These are phyloP conservation scores for Tothia fuscella DNA, from an alignment of 2,329 filamentous ascomycete species.

Conservation along the genomic window DNA sequence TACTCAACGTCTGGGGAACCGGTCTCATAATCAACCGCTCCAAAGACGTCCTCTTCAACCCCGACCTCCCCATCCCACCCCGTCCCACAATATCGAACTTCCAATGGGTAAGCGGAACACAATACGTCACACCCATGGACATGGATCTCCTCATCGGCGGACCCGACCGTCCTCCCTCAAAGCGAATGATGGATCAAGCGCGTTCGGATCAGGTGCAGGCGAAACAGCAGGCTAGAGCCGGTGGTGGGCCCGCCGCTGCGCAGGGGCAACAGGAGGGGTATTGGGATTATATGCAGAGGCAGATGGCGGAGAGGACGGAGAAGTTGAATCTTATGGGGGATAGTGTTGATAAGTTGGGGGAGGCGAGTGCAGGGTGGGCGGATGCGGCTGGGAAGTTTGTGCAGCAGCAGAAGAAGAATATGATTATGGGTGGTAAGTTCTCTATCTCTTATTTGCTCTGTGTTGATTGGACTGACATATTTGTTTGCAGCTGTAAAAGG, in stretches of 20 bases:
- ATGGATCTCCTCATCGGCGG: conserved; percentile 86
- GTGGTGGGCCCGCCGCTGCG: conserved; percentile 14
- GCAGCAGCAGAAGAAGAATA: conserved; percentile 72
- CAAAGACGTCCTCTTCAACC: conserved; percentile 69
- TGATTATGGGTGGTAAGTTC: conserved; percentile 54
- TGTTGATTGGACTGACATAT: neutral
- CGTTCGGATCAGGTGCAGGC: conserved; percentile 27
- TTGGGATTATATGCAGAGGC: conserved; percentile 69
- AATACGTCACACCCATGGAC: conserved; percentile 76
- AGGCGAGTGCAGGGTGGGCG: conserved; percentile 72
- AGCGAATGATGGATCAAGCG: conserved; percentile 73
- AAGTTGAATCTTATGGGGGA: conserved; percentile 74
- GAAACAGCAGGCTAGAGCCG: conserved; percentile 24
- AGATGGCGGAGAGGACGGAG: conserved; percentile 84
- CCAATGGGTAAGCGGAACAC: conserved; percentile 93
- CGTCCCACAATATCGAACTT: conserved; percentile 89
- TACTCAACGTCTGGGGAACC: conserved; percentile 76
- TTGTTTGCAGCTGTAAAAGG: neutral
- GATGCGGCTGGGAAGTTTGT: conserved; percentile 83
- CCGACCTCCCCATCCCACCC: conserved; percentile 58
- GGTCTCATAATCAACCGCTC: conserved; percentile 42
- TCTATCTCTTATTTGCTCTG: conserved; percentile 15
- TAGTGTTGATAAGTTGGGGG: conserved; percentile 68
- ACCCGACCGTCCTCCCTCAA: conserved; percentile 74
- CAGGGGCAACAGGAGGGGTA: conserved; percentile 46